Evolutionary conservation across 306 rosid genomes (phyloP), one percentile per base, ranked within the genome.

Genomic region (Quercus rubra): DNA sequence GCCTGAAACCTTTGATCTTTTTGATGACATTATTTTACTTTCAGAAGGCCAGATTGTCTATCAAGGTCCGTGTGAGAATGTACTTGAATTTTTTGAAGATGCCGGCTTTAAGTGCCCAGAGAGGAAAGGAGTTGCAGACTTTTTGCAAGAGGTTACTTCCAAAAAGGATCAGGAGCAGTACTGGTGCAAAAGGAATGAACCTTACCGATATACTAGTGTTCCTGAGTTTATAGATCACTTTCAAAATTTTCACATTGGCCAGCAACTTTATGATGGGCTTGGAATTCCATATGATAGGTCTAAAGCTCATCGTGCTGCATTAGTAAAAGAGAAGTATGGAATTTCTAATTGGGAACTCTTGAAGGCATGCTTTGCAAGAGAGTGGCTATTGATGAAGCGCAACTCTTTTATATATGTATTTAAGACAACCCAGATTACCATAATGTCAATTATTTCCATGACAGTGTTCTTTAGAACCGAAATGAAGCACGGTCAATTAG

Each of bases 111-210:
- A 85, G 80, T 92, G 97, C 82, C 95, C 97, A 0, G 90, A 85
- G 51, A 86, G 97, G 72, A 90, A 92, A 89, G 97, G 92, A 30
- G 80, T 87, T 58, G 93, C 97, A 12, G 95, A 92, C 77, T 92
- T 92, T 55, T 80, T 92, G 73, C 95, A 87, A 62, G 97, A 92
- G 76, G 92, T 92, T 75, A 90, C 97, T 74, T 92, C 97, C 69
- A 83, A 74, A 83, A 92, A 92, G 72, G 97, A 92, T 78, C 97
- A 90, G 86, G 92, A 89, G 31, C 92, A 92, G 71, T 92, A 92
- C 80, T 92, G 93, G 93, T 85, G 78, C 59, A 66, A 1, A 77
- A 90, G 59, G 79, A 82, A 85, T 76, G 82, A 85, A 73, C 90
- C 93, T 46, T 87, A 92, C 77, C 79, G 51, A n/a, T 92, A 74